Conservation (phyloP, 2,329 filamentous ascomycete species). For the Pyrenophora seminiperda region DNA sequence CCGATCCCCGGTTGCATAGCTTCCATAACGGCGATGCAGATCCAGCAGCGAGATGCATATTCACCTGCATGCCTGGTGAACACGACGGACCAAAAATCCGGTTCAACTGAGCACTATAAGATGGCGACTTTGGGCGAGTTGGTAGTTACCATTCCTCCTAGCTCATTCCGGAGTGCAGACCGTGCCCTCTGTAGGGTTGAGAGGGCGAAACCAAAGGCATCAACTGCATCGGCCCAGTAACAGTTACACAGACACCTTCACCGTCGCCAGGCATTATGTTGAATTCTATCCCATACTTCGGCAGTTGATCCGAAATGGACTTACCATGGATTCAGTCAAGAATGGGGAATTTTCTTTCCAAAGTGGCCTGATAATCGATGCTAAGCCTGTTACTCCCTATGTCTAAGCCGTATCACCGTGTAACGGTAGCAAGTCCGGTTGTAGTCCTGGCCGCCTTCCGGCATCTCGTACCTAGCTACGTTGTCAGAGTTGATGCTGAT, state of each 20-base stretch:
- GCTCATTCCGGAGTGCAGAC: not conserved
- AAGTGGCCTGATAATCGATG: too few relatives aligned
- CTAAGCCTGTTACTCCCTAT: too few relatives aligned
- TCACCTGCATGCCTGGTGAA: constrained; percentile 15
- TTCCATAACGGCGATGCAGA: constrained; percentile 2
- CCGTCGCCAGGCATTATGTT: not conserved
- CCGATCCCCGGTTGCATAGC: constrained; percentile 1
- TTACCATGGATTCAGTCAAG: too few relatives aligned
- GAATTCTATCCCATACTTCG: too few relatives aligned
- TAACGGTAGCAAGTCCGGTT: too few relatives aligned
- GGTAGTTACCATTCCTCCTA: not conserved
- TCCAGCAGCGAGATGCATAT: constrained; percentile 2
- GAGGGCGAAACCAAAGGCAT: not conserved
- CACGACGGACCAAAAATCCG: not conserved
- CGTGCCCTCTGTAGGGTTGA: not conserved
- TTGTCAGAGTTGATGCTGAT: too few relatives aligned
- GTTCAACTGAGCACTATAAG: not conserved
- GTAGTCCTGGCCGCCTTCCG: too few relatives aligned
- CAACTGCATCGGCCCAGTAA: not conserved
- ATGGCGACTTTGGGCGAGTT: not conserved
- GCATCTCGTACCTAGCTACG: too few relatives aligned
- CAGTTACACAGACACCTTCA: not conserved
- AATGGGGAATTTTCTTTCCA: too few relatives aligned
- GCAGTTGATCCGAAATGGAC: too few relatives aligned
- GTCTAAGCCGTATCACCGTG: too few relatives aligned